Base-by-base conservation (phyloP, 2,329 filamentous ascomycete species). In the Aspergillus pseudoglaucus region DNA sequence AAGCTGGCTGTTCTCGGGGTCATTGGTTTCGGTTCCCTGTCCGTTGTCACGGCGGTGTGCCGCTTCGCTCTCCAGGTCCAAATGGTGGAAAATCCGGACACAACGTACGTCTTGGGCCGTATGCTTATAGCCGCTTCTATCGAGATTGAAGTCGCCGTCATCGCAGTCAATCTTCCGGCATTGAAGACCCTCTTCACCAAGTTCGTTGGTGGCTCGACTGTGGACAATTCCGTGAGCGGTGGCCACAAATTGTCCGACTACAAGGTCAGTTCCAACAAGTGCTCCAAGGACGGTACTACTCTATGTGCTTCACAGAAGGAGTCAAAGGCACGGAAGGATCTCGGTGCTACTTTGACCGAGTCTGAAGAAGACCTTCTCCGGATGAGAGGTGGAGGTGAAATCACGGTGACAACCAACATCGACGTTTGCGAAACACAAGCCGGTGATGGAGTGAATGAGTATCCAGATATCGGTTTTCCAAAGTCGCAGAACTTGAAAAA, bases 101-200 rank as follows among this genome's bases (percentile, higher is more conserved):
- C n/a, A n/a, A 25, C 40, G 15, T 42, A 42, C 18, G 15, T 25
- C 22, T 12, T 42, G 7, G 40, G 22, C 6, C 22, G 23, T 12
- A 42, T 42, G 40, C 8, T 42, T 15, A 27, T 42, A 7, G 40
- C 23, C 14, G 23, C 40, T 8, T n/a, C 23, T 27, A 42, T 42
- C 23, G 40, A 42, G 12, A 42, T 42, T n/a, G 22, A 42, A 12
- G 15, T 25, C 4, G 40, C 40, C 1, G 23, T 25, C 10, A 22
- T 42, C 22, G 40, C 40, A n/a, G 40, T 42, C 22, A 42, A 42
- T 7, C 40, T 42, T 9, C 40, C 40, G 20, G 40, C 40, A n/a
- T 27, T 42, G 6, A 42, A 42, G 40, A n/a, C 23, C 6, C 22
- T 42, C 20, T 42, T 42, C 22, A 42, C 22, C 22, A 25, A 27